Conservation (phyloP, 768 basidiomycete genomes). For the Calocera viscosa region DNA sequence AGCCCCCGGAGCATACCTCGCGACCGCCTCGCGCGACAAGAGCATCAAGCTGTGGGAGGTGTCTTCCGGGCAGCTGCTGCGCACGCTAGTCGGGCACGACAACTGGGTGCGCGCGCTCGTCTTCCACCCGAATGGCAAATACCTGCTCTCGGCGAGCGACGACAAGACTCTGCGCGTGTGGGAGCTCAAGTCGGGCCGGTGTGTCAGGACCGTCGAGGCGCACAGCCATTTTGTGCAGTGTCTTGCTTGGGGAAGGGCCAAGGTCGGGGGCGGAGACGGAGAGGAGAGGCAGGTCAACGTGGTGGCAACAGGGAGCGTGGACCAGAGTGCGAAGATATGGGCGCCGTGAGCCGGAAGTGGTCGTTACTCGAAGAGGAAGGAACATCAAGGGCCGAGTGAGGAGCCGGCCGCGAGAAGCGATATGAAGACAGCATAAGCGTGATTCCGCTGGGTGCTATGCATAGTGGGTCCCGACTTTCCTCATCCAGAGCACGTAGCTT, state of each 20-base stretch:
- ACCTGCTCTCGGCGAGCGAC: slow-evolving; percentile 79
- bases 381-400: background rate
- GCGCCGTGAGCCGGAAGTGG: slow-evolving; percentile 10
- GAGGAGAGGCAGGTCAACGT: slow-evolving; percentile 34
- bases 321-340: slow-evolving; percentile 32
- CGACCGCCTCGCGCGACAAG: slow-evolving; percentile 83
- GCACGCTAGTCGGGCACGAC: slow-evolving; percentile 74
- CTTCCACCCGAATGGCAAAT: slow-evolving; percentile 84
- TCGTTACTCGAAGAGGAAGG: background rate
- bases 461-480: background rate
- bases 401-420: background rate
- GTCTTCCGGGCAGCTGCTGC: slow-evolving; percentile 64
- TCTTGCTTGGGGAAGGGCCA: slow-evolving; percentile 61
- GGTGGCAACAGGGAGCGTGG: slow-evolving; percentile 37
- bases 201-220: slow-evolving; percentile 75
- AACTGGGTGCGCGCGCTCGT: slow-evolving; percentile 82
- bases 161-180: slow-evolving; percentile 86
- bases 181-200: slow-evolving; percentile 76
- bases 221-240: slow-evolving; percentile 75
- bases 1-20: slow-evolving; percentile 41
- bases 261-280: slow-evolving; percentile 23
- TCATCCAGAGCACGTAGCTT: background rate
- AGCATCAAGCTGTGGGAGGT: slow-evolving; percentile 86
- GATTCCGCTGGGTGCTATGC: background rate
- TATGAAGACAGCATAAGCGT: background rate